Percentiles rank a stretch among this genome's conserved stretches.
These are phyloP conservation scores for Anthracocystis walkeri DNA, from an alignment of 1,284 basidiomycete species.

Conservation along the genomic window DNA sequence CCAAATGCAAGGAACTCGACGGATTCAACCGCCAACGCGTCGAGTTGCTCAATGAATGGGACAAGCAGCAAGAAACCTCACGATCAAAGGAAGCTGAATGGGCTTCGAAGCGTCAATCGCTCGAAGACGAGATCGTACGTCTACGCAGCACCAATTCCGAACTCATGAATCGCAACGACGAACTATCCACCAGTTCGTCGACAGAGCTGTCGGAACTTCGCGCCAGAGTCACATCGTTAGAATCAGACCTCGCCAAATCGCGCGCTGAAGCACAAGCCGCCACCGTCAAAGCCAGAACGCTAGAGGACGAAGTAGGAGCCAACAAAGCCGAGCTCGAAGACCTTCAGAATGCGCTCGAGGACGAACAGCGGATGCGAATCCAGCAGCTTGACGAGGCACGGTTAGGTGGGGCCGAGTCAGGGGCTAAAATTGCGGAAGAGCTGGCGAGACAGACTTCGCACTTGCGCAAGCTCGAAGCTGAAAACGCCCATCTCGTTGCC, in stretches of 20 bases:
- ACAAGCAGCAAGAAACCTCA: conserved; percentile 47
- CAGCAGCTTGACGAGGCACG: conserved; percentile 19
- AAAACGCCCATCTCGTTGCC: conserved; percentile 38
- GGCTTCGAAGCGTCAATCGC: conserved; percentile 16
- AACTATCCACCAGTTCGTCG: conserved; percentile 16
- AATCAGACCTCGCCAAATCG: conserved; percentile 32
- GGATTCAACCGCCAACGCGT: conserved; percentile 59
- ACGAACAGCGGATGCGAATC: conserved; percentile 43
- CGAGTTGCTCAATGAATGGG: conserved; percentile 62
- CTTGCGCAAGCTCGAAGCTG: conserved; percentile 49
- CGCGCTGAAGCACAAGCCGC: conserved; percentile 35
- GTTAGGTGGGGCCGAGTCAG: conserved; percentile 19
- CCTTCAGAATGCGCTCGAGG: conserved; percentile 50
- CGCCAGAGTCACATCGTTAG: conserved; percentile 22
- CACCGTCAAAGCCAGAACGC: conserved; percentile 7
- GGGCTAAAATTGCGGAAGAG: conserved; percentile 42
- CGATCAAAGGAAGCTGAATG: conserved; percentile 46
- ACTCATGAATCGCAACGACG: conserved; percentile 34
- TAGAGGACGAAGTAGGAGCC: conserved; percentile 37
- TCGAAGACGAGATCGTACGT: conserved; percentile 47
- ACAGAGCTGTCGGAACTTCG: conserved; percentile 19
- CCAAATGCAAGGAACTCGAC: conserved; percentile 60
- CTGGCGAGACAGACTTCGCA: conserved; percentile 37
- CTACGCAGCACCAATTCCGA: conserved; percentile 43
- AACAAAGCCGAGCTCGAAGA: conserved; percentile 44